Base-by-base conservation (phyloP, 108 stramenopile genomes). In the Asterionellopsis glacialis region DNA sequence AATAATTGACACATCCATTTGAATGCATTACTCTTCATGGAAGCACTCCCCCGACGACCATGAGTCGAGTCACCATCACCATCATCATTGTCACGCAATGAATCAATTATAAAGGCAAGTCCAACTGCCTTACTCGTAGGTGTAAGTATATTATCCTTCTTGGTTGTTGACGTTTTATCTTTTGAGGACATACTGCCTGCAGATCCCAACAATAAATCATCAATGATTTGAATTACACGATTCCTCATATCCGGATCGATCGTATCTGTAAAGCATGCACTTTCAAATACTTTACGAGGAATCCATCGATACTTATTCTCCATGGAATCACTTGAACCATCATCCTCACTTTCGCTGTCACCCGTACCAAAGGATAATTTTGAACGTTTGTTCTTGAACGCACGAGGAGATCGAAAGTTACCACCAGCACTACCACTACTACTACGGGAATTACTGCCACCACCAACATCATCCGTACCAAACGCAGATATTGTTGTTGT, bases 41-140 rank as follows among this genome's bases (percentile, higher is more conserved):
- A 38, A 16, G 4, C 28, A 38, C 14, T 38, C 27, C 51, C 67
- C 1, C 23, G 33, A 64, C 18, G 9, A 45, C 28, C 15, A 49
- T 14, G 3, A 19, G 1, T 13, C 1, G 33, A 33, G 33, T 33
- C 5, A 7, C 26, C 40, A 9, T 52, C 26, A 43, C 16, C 1
- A 7, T 33, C 7, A 23, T 26, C 40, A 9, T 52, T 5, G 26
- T 22, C 27, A 52, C 74, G 67, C 51, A 85, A 49, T 0, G 76
- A 70, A 51, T 80, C 68, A 15, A 93, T 48, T 45, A 92, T 80
- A 52, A 92, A 53, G n/a, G 88, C 80, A 42, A 93, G 62, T 11
- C 88, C 91, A 13, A 83, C 84, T 10, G 91, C 85, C 9, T 88
- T 68, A 49, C 79, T 75, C 9, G 91, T 90, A 23, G 82, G 66